phyloP scores from a whole-genome alignment of 2,329 filamentous ascomycete species.

The Phoma herbarum region DNA sequence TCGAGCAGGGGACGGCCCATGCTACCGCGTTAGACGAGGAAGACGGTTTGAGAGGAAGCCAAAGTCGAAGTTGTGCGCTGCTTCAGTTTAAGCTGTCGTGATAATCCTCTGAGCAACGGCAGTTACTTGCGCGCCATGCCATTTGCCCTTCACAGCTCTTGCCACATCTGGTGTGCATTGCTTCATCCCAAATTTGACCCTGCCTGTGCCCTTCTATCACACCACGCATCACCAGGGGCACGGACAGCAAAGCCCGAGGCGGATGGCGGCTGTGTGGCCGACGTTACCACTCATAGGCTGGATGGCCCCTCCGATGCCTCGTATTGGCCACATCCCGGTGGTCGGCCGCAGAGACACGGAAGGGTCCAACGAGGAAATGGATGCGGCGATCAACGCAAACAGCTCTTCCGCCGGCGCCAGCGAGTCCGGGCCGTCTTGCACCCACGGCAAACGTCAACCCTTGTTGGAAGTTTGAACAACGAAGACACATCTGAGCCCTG shows the following conservation, averaged over 20 bases:
- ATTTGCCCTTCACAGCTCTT: conserved; percentile 7
- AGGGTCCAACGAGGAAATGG: conserved; percentile 4
- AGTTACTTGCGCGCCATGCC: neutral
- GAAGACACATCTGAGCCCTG: conserved; percentile 8
- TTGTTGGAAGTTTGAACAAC: conserved; percentile 6
- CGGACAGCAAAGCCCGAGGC: neutral
- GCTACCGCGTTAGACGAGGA: conserved; percentile 10
- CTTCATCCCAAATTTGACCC: neutral
- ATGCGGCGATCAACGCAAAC: conserved; percentile 9
- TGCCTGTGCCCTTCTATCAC: neutral
- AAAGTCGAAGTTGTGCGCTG: conserved; percentile 1
- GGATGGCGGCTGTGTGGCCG: neutral
- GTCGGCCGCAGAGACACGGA: neutral
- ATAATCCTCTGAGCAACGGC: neutral
- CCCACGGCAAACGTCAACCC: conserved; percentile 13
- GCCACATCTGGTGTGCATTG: conserved; percentile 3
- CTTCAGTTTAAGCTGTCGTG: neutral
- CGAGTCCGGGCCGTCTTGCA: conserved; percentile 9
- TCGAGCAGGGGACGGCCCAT: conserved; percentile 18
- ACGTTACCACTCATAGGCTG: neutral
- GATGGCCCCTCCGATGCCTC: neutral
- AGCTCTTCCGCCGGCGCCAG: conserved; percentile 16
- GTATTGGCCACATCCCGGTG: conserved; percentile 4
- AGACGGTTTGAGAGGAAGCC: neutral
- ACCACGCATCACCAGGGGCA: neutral